Conservation (phyloP, 2,329 filamentous ascomycete genomes). For the Penicillium sp. region DNA sequence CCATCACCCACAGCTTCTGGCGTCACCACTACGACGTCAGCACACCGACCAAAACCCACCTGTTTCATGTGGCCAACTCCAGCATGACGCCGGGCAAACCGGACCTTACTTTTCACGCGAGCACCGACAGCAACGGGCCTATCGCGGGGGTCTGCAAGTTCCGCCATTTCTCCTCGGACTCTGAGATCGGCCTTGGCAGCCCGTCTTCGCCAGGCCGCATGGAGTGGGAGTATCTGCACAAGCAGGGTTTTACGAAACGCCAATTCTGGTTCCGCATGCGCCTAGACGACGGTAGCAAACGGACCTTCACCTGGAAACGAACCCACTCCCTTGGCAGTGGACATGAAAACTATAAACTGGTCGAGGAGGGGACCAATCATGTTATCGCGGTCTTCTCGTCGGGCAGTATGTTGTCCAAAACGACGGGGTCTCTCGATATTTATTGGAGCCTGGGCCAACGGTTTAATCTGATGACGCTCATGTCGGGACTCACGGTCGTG, state of each 20-base stretch:
- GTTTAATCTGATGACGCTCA: constrained; percentile 35
- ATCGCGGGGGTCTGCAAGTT: constrained; percentile 36
- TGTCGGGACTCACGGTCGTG: constrained; percentile 27
- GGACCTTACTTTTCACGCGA: constrained; percentile 37
- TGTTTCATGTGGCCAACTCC: constrained; percentile 33
- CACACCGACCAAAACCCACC: constrained; percentile 16
- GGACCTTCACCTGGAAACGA: constrained; percentile 36
- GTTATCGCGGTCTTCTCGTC: constrained; percentile 35
- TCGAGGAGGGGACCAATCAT: constrained; percentile 31
- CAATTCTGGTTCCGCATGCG: constrained; percentile 33
- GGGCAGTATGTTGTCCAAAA: constrained; percentile 27
- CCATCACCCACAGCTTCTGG: constrained; percentile 26
- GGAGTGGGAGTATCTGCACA: constrained; percentile 34
- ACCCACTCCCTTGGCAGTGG: constrained; percentile 32
- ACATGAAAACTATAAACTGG: constrained; percentile 35
- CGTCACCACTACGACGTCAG: constrained; percentile 28
- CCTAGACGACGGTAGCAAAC: constrained; percentile 12
- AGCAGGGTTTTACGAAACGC: constrained; percentile 24
- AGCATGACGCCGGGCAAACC: constrained; percentile 32
- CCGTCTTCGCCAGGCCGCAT: constrained; percentile 24
- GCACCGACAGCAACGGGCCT: constrained; percentile 27
- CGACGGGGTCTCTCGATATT: constrained; percentile 36
- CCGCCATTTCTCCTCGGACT: constrained; percentile 33
- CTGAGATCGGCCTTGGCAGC: constrained; percentile 37
- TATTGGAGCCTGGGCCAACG: constrained; percentile 26